These are phyloP conservation scores for Gorgonomyces haynaldii DNA, from an alignment of 192 early-diverging fungal genomes.

Conservation along the genomic window DNA sequence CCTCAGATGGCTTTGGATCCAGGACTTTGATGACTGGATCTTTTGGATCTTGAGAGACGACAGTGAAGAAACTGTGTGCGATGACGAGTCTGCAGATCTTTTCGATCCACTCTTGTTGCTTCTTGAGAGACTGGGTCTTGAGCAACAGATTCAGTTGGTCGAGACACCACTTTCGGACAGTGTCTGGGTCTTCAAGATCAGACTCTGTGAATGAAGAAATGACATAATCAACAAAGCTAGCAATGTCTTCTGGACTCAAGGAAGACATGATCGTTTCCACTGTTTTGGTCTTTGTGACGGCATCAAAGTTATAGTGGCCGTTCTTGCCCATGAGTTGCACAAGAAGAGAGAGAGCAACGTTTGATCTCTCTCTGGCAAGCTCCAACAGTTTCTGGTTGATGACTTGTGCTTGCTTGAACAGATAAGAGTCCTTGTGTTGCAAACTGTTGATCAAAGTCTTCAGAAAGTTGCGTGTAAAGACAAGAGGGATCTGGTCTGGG, in stretches of 20 bases:
- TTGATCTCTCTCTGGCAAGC: constrained; percentile 51
- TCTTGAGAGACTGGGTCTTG: constrained; percentile 60
- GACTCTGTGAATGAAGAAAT: constrained; percentile 46
- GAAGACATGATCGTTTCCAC: constrained; percentile 63
- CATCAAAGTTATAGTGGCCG: constrained; percentile 56
- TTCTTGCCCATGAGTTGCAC: constrained; percentile 73
- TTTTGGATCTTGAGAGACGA: constrained; percentile 31
- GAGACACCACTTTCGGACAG: constrained; percentile 63
- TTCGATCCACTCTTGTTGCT: constrained; percentile 59
- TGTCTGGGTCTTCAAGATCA: constrained; percentile 23
- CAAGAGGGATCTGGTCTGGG: constrained; percentile 44
- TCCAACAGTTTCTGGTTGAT: constrained; percentile 40
- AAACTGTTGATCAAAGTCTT: constrained; percentile 79
- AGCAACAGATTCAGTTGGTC: constrained; percentile 73
- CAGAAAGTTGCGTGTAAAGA: constrained; percentile 79
- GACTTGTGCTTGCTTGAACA: constrained; percentile 69
- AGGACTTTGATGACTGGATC: constrained; percentile 25
- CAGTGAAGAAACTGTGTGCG: constrained; percentile 61
- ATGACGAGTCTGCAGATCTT: constrained; percentile 56
- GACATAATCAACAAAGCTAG: constrained; percentile 63
- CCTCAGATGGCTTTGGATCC: constrained; percentile 41
- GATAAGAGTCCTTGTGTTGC: constrained; percentile 54
- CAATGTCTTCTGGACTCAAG: constrained; percentile 56
- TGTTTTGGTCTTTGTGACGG: constrained; percentile 60
- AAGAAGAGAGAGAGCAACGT: constrained; percentile 63